Evolutionary conservation across 2,329 filamentous ascomycete genomes (phyloP).

Genomic region (Cordyceps tenuipes): DNA sequence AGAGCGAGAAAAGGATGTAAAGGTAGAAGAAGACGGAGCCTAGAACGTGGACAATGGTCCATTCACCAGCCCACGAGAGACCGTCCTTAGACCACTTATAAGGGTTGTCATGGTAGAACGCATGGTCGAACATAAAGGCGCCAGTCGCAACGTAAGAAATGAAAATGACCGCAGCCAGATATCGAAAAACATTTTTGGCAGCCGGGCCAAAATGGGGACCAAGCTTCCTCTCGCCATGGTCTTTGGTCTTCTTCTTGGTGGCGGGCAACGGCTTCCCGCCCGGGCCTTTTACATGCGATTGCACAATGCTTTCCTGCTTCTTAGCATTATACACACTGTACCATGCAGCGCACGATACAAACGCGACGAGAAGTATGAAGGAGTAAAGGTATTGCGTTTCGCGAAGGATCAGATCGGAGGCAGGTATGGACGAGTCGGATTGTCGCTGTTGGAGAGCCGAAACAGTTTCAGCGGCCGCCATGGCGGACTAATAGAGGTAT

Average conservation of each 20-base stretch:
- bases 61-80: constrained; percentile 67
- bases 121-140: constrained; percentile 64
- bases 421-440: constrained; percentile 13
- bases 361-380: constrained; percentile 42
- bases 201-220: constrained; percentile 53
- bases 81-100: constrained; percentile 34
- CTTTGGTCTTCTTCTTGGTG: constrained; percentile 48
- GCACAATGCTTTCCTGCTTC: constrained; percentile 38
- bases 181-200: constrained; percentile 66
- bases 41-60: constrained; percentile 71
- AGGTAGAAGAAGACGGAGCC: constrained; percentile 82
- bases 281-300: constrained; percentile 57
- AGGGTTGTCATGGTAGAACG: constrained; percentile 42
- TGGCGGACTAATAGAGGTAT: constrained; percentile 22
- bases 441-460: constrained; percentile 17
- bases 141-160: constrained; percentile 70
- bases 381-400: constrained; percentile 44
- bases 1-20: constrained; percentile 75
- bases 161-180: constrained; percentile 61
- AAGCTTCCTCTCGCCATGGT: constrained; percentile 36
- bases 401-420: constrained; percentile 35
- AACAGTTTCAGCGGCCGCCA: constrained; percentile 27
- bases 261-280: constrained; percentile 80
- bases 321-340: constrained; percentile 46
- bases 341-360: constrained; percentile 41